These are phyloP conservation scores for Rostrohypoxylon terebratum DNA, from an alignment of 495 filamentous ascomycete species.

Conservation along the genomic window DNA sequence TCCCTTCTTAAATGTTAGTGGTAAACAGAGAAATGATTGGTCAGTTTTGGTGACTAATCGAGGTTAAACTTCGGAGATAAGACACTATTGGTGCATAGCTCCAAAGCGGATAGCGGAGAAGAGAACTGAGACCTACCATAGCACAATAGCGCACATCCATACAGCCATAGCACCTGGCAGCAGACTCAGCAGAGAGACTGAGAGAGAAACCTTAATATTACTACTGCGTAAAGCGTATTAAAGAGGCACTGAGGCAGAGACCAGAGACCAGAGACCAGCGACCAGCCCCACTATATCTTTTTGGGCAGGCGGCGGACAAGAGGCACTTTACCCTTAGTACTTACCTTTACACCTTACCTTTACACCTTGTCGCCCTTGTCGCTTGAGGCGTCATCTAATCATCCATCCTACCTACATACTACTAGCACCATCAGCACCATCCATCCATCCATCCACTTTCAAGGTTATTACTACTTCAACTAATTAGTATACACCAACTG, in stretches of 20 bases:
- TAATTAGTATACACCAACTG: constrained; percentile 15
- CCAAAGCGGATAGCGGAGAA: too few relatives aligned
- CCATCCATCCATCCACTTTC: constrained; percentile 5
- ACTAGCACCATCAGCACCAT: too few relatives aligned
- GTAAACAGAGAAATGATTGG: not conserved
- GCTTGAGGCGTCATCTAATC: constrained; percentile 38
- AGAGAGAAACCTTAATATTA: too few relatives aligned
- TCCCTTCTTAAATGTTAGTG: not conserved
- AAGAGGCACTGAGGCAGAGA: not conserved
- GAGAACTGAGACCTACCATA: too few relatives aligned
- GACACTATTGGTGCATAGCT: not conserved
- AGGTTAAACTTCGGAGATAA: constrained; percentile 20
- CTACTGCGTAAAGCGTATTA: too few relatives aligned
- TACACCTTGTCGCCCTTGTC: constrained; percentile 14
- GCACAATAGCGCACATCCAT: too few relatives aligned
- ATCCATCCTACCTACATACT: too few relatives aligned
- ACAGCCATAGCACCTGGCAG: too few relatives aligned
- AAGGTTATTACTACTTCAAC: not conserved
- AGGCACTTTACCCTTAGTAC: not conserved
- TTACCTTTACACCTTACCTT: not conserved
- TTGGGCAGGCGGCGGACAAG: constrained; percentile 18
- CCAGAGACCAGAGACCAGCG: constrained; percentile 13
- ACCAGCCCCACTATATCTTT: not conserved
- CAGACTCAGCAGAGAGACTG: too few relatives aligned
- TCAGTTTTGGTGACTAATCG: constrained; percentile 17